Evolutionary conservation across 148 eudicot genomes (phyloP), one percentile per base, ranked within the genome.

Genomic region (Cornus kousa): DNA sequence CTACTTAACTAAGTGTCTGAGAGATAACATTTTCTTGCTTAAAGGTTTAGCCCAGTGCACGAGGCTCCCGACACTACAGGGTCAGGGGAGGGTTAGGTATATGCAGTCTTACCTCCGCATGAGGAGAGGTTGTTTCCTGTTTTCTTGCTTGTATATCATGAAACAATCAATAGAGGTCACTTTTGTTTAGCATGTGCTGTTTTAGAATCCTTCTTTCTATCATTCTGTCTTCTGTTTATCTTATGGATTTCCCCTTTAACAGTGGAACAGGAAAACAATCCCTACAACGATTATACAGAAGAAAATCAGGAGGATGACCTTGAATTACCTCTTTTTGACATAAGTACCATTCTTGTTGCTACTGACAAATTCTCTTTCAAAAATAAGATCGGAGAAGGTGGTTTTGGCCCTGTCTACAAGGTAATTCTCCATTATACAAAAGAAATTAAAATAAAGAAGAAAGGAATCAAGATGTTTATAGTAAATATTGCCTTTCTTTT

Each of bases 341-440:
- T 78, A 28, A 48, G 16, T 31, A 74, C 74, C 17, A 64, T 81
- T 68, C 22, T 74, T 35, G 75, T 68, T 72, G 85, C 85, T 9
- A 84, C 89, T 13, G 20, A 84, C 65, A 74, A 76, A 31, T 87
- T 84, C 67, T 74, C 83, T 40, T 76, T 70, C 9, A 59, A 3
- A 24, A 82, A 87, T 43, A 77, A 77, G 83, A 78, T 87, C 40
- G 89, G 89, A 40, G 62, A 81, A 73, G 89, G 87, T 59, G 89
- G 89, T 48, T 87, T 87, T 71, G 87, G 89, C 64, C 81, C 80
- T 31, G 89, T 86, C 23, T 86, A 86, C 71, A 87, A 84, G 87
- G 89, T 87, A 79, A 67, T 40, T 78, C 69, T 23, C 33, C n/a
- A 17, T 7, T 65, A 14, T 20, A 40, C 46, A 8, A 43, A 5